A percentile compares a stretch with the other conserved stretches of the same genome.
Conservation (phyloP, 345 rosid genomes). For the Euclidium syriacum region DNA sequence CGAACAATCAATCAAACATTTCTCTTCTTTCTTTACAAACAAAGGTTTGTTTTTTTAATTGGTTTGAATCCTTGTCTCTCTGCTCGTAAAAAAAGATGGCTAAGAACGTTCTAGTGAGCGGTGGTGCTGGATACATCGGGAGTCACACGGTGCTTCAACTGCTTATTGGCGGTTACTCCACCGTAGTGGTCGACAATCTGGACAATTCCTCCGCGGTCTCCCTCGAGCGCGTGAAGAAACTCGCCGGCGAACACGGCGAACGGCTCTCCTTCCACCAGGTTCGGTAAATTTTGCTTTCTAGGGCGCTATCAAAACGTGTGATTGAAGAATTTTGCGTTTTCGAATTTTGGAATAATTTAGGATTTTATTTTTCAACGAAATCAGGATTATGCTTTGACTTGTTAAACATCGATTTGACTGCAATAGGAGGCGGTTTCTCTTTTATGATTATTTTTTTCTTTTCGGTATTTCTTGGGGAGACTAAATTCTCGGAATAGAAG, state of each 20-base stretch:
- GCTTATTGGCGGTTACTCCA: slow-evolving; percentile 52
- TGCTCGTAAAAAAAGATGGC: slow-evolving; percentile 26
- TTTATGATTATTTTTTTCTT: neutral
- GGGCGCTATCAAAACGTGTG: neutral
- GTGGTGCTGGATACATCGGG: slow-evolving; percentile 95
- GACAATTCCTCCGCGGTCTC: slow-evolving; percentile 64
- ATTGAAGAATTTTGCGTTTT: neutral
- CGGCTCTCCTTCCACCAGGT: slow-evolving; percentile 73
- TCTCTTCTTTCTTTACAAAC: neutral
- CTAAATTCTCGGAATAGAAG: neutral
- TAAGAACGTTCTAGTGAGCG: slow-evolving; percentile 64
- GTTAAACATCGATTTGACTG: slow-evolving; percentile 13
- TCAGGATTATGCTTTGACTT: slow-evolving; percentile 9
- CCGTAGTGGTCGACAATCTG: slow-evolving; percentile 75
- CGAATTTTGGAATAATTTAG: neutral
- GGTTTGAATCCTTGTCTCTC: too few species aligned
- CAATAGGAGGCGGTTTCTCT: neutral
- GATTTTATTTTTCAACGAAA: neutral
- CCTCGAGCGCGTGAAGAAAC: slow-evolving; percentile 51
- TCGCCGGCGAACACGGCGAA: slow-evolving; percentile 46
- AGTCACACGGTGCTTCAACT: slow-evolving; percentile 95
- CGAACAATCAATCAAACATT: neutral
- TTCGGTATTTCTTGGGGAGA: neutral
- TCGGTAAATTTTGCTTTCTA: neutral
- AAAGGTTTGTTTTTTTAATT: neutral